Percentiles rank a stretch among this genome's conserved stretches.
Evolutionary conservation across 129 eudicot species (phyloP).

Genomic region (Flaveria brownii): DNA sequence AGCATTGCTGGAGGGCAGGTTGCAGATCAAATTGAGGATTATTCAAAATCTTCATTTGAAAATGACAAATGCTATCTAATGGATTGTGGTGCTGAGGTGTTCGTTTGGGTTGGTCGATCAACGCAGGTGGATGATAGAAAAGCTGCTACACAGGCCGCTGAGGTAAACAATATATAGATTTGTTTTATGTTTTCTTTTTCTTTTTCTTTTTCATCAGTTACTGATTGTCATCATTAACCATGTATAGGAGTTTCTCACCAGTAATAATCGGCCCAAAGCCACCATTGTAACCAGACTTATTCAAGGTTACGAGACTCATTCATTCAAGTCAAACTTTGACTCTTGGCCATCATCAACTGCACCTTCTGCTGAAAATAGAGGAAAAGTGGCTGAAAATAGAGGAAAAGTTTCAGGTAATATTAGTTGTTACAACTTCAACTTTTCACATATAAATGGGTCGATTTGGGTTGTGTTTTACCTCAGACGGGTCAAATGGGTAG

Average conservation of each 20-base stretch:
- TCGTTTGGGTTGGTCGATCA: constrained; percentile 94
- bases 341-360: constrained; percentile 95
- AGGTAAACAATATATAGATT: constrained; percentile 40
- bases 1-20: constrained; percentile 77
- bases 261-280: constrained; percentile 87
- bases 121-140: constrained; percentile 90
- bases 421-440: background rate
- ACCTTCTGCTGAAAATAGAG: constrained; percentile 86
- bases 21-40: constrained; percentile 62
- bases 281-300: constrained; percentile 79
- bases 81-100: constrained; percentile 94
- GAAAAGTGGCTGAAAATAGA: constrained; percentile 92
- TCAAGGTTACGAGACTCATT: constrained; percentile 94
- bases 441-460: background rate
- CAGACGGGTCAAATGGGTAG: background rate
- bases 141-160: constrained; percentile 83
- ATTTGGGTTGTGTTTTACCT: constrained; percentile 1
- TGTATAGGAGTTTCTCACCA: constrained; percentile 70
- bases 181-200: background rate
- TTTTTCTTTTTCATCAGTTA: background rate
- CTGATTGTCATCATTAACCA: constrained; percentile 18
- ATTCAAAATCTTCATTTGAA: constrained; percentile 75
- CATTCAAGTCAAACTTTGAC: constrained; percentile 92
- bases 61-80: constrained; percentile 79
- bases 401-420: constrained; percentile 91